Conservation (phyloP, 257 asterid species). For the Fraxinus pennsylvanica region DNA sequence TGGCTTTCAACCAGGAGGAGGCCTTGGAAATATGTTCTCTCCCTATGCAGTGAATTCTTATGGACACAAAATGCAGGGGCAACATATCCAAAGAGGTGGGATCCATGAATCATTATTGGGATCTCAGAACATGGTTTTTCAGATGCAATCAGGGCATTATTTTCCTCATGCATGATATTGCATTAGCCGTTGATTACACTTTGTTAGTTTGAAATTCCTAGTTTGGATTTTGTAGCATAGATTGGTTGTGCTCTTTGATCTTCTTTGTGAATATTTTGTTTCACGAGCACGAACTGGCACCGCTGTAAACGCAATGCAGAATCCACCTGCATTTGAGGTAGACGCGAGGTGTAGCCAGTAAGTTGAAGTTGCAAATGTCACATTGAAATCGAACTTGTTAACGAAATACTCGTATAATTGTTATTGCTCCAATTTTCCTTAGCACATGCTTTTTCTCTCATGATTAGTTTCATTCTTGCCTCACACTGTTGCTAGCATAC, state of each 20-base stretch:
- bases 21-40: constrained; percentile 44
- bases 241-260: constrained; percentile 40
- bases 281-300: constrained; percentile 15
- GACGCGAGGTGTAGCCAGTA: background rate
- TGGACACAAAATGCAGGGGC: constrained; percentile 49
- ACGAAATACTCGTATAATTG: constrained; percentile 28
- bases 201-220: constrained; percentile 23
- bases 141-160: constrained; percentile 65
- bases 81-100: constrained; percentile 48
- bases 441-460: background rate
- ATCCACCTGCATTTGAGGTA: constrained; percentile 12
- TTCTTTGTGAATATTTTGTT: constrained; percentile 50
- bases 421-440: background rate
- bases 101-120: constrained; percentile 53
- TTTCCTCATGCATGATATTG: constrained; percentile 56
- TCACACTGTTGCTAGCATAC: too few species aligned
- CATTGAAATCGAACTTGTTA: constrained; percentile 29
- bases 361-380: constrained; percentile 21
- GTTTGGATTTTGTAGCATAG: constrained; percentile 46
- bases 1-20: constrained; percentile 40
- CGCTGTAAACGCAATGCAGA: constrained; percentile 9
- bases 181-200: background rate
- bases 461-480: too few species aligned
- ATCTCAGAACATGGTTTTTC: constrained; percentile 58
- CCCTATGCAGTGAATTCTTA: constrained; percentile 41